Base-by-base conservation (phyloP, 2,329 filamentous ascomycete genomes). In the Fusarium tanahbumbuense region DNA sequence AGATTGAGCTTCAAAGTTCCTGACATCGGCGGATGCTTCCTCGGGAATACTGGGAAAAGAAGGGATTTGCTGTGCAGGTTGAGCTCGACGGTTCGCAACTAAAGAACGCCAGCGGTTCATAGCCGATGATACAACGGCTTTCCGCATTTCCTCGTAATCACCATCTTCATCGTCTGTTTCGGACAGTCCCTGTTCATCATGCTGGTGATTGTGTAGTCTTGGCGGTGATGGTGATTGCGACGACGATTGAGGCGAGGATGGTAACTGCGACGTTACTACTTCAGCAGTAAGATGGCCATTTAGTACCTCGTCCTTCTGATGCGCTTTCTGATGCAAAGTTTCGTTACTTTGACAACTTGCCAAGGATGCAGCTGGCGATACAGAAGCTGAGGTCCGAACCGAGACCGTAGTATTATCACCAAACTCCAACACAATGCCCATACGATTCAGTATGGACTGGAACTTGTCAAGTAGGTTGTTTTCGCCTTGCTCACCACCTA, bases 341-440 rank as follows among this genome's bases (percentile, higher is more conserved):
- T 34, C 45, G n/a, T 71, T 56, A 18, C 64, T 72, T 54, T 60
- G 70, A 11, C 62, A 69, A 48, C 67, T 71, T 13, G 74, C 62
- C 2, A 70, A 72, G 27, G 65, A 66, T 22, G 68, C 68, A 11
- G 74, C 74, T 8, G 68, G 67, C 15, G 73, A 76, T n/a, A 55
- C 53, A 32, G 71, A 67, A n/a, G 63, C 57, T 12, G 77, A 77
- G 3, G 67, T 62, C 28, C 64, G 70, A 23, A 59, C 57, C 30
- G 78, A 79, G 8, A 45, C 54, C 9, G 74, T 73, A 8, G 70
- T 76, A 55, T 77, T 73, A 40, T 81, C 78, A 23, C 84, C 84
- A 60, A 91, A 87, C 66, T 93, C 89, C 56, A 96, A 83, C 44
- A 89, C 85, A 68, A 95, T 93, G 23, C 90, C 90, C 85, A 93